These are phyloP conservation scores for Eucalyptus lansdowneana DNA, from an alignment of 345 rosid genomes.

Conservation along the genomic window DNA sequence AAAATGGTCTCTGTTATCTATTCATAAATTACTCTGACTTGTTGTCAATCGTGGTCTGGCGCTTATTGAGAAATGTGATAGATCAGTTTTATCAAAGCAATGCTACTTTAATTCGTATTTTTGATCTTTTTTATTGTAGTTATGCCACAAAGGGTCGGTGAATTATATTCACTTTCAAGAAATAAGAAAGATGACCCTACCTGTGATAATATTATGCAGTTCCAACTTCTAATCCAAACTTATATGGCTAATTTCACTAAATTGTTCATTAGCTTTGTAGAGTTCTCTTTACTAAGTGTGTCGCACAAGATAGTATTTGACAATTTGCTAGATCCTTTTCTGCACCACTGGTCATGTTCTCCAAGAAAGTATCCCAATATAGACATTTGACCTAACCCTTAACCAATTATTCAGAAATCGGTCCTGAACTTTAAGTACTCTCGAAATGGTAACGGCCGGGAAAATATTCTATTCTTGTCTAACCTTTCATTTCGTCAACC, in stretches of 20 bases:
- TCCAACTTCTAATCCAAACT: neutral
- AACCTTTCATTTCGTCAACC: neutral
- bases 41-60: accelerated
- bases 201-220: neutral
- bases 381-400: neutral
- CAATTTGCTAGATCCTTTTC: neutral
- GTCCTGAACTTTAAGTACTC: neutral
- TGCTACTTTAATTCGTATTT: neutral
- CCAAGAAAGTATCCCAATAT: neutral
- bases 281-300: neutral
- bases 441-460: neutral
- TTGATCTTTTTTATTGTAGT: neutral
- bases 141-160: neutral
- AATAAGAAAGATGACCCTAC: neutral
- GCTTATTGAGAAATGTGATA: neutral
- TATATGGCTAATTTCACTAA: no score
- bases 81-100: neutral
- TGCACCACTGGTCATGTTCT: neutral
- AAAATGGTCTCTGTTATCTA: neutral
- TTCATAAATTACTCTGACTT: neutral
- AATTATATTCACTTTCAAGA: neutral
- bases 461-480: neutral
- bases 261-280: neutral
- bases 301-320: no score
- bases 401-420: neutral